Percentiles rank a stretch among this genome's conserved stretches.
Evolutionary conservation across 2,329 filamentous ascomycete genomes (phyloP).

Genomic region (Fusarium sp.): DNA sequence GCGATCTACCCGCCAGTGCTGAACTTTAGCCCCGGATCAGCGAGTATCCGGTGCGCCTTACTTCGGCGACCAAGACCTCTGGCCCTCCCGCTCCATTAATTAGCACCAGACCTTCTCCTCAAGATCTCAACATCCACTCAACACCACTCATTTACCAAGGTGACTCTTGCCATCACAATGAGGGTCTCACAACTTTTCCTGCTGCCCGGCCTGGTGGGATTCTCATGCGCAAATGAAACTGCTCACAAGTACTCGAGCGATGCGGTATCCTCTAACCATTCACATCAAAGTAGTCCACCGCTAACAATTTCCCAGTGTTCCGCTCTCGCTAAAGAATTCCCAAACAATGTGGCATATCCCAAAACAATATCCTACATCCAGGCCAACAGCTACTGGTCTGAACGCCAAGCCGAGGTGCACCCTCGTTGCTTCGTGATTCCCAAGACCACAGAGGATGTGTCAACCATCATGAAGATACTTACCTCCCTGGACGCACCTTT

Average conservation of each 20-base stretch:
- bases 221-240: neutral
- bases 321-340: neutral
- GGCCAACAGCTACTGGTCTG: conserved; percentile 25
- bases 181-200: neutral
- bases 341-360: neutral
- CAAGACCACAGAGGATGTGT: neutral
- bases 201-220: neutral
- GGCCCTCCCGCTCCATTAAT: too few species aligned
- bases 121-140: neutral
- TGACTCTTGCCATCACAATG: neutral
- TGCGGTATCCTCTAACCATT: neutral
- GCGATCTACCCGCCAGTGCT: neutral
- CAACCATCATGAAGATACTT: conserved; percentile 4
- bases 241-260: neutral
- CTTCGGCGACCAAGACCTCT: neutral
- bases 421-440: conserved; percentile 18
- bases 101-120: neutral
- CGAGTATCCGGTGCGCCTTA: neutral
- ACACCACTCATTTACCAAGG: neutral
- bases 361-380: conserved; percentile 7
- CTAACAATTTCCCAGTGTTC: conserved; percentile 1
- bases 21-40: neutral
- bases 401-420: conserved; percentile 16
- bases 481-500: conserved; percentile 50
- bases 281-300: neutral